Evolutionary conservation across 306 rosid species (phyloP).

Genomic region (Ormosia emarginata): DNA sequence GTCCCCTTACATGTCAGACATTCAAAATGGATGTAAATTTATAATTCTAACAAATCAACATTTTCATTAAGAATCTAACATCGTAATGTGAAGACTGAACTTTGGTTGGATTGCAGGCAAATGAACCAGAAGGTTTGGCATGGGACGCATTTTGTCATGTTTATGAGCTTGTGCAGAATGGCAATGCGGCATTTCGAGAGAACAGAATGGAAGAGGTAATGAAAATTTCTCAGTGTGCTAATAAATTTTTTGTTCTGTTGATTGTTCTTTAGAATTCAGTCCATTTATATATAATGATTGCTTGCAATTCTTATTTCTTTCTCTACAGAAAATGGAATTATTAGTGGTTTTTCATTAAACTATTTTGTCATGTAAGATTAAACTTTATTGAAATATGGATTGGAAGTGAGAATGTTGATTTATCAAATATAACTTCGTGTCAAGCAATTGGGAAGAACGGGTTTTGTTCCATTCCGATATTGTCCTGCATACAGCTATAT

Average conservation of each 20-base stretch:
- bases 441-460: neutral
- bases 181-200: conserved; percentile 69
- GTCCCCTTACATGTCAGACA: neutral
- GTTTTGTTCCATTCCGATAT: neutral
- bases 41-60: neutral
- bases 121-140: conserved; percentile 47
- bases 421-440: neutral
- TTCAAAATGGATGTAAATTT: neutral
- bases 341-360: neutral
- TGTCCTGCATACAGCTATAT: neutral
- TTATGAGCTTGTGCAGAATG: conserved; percentile 62
- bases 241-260: neutral
- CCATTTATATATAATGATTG: conserved; percentile 10
- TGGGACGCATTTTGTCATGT: conserved; percentile 55
- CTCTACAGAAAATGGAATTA: neutral
- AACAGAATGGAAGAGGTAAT: conserved; percentile 69
- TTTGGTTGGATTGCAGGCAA: conserved; percentile 55
- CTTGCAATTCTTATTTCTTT: neutral
- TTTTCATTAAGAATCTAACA: neutral
- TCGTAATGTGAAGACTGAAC: conserved; percentile 13
- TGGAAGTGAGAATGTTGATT: neutral
- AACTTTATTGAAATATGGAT: neutral
- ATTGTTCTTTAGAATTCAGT: neutral
- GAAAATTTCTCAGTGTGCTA: neutral
- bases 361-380: neutral